Base-by-base conservation (phyloP, 768 basidiomycete genomes). In the Clathrus columnatus region DNA sequence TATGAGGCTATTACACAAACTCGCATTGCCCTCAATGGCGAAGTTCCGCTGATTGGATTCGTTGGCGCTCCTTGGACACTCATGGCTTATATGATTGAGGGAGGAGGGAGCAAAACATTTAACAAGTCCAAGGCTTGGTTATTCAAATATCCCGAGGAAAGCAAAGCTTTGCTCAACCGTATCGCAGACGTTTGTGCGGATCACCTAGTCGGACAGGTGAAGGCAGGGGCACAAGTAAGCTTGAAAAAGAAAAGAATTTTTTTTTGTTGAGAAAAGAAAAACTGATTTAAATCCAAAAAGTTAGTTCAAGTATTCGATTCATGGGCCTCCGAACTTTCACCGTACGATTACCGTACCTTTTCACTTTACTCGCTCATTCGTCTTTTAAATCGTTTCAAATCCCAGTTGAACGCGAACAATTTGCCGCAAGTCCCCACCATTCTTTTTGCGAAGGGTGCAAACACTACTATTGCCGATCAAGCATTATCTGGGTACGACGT, bases 21-120 rank as follows among this genome's bases (percentile, higher is more conserved):
- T 7, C 80, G 96, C 56, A 77, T 79, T 49, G 85, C 76, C 48
- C 75, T 98, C 53, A 77, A 82, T 0, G 96, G 95, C 20, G 80
- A 89, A 66, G 93, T 98, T 14, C 95, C 96, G 11, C 75, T 99
- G 55, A 96, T 99, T 62, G 96, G 96, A 10, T 99, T 99, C 72
- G 91, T 84, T 65, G 96, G 95, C 41, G 93, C 92, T 0, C 96
- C 96, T 1, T 98, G 96, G 96, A 99, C 96, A 3, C 79, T 98
- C 51, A 93, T 99, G 72, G 82, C 85, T 20, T 99, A 98, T 68
- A 99, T 99, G 96, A 80, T 96, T 63, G 96, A 98, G 69, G 96
- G 96, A 7, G 95, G 94, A 5, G 87, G 87, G 7, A 89, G 82
- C 69, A 93, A 92, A 71, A 89, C 88, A 14, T 81, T 90, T 62